These are phyloP conservation scores for Graphium sp. DNA, from an alignment of 2,329 filamentous ascomycete species.

Conservation along the genomic window DNA sequence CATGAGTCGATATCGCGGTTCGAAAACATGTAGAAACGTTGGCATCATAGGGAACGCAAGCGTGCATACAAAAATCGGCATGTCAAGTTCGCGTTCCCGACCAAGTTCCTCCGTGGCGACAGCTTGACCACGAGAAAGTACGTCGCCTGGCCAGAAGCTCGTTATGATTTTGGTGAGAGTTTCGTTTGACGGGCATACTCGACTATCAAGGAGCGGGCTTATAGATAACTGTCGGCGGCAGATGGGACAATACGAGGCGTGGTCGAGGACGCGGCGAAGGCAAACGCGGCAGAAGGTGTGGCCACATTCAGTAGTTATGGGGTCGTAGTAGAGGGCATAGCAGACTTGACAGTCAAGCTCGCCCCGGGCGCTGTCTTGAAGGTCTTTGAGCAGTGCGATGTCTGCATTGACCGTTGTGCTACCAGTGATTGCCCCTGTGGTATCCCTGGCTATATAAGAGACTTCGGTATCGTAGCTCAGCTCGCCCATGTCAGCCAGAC, in stretches of 20 bases:
- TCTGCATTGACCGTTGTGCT: neutral
- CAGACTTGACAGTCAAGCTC: conserved; percentile 85
- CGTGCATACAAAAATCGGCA: conserved; percentile 68
- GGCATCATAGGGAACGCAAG: conserved; percentile 69
- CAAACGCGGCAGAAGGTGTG: conserved; percentile 81
- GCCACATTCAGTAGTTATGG: conserved; percentile 70
- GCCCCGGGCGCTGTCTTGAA: conserved; percentile 44
- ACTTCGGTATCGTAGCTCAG: too few species aligned
- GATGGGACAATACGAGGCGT: conserved; percentile 63
- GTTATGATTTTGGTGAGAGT: conserved; percentile 46
- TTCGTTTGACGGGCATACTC: conserved; percentile 37
- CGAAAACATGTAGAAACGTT: conserved; percentile 81
- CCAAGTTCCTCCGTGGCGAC: conserved; percentile 39
- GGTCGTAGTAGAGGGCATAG: conserved; percentile 65
- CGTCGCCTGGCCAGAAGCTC: conserved; percentile 50
- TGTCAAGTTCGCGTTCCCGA: conserved; percentile 37
- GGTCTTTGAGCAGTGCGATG: conserved; percentile 21
- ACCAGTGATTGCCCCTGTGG: too few species aligned
- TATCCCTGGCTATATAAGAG: too few species aligned
- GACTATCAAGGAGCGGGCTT: conserved; percentile 21
- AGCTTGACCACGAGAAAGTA: conserved; percentile 38
- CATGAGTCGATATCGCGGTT: conserved; percentile 85
- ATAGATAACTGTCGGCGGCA: conserved; percentile 52
- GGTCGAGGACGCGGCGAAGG: conserved; percentile 58
- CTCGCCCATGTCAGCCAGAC: too few species aligned